These are phyloP conservation scores for Schizosaccharomyces lindneri DNA, from an alignment of 805 yeast species.

Conservation along the genomic window DNA sequence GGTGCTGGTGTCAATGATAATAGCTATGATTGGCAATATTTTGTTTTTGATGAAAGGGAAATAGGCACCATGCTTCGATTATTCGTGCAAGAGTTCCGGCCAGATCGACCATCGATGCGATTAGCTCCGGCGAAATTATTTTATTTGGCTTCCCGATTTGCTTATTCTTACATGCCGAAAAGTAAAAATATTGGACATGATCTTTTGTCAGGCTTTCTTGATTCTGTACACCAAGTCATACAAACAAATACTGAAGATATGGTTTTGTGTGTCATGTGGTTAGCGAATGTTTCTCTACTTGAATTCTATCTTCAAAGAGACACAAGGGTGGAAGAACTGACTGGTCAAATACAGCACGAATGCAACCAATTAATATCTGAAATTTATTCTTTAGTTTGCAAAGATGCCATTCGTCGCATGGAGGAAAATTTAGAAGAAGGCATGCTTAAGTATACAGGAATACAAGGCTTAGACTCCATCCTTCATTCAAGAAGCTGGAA, in stretches of 20 bases:
- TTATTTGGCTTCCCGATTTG: constrained; percentile 18
- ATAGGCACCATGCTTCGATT: constrained; percentile 17
- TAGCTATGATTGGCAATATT: constrained; percentile 19
- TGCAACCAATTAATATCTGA: constrained; percentile 14
- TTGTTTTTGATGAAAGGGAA: constrained; percentile 16
- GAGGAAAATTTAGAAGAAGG: constrained; percentile 14
- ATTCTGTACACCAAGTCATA: constrained; percentile 11
- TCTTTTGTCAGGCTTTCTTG: constrained; percentile 11
- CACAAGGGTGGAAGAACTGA: constrained; percentile 21
- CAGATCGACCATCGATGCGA: constrained; percentile 14
- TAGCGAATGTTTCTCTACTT: constrained; percentile 51
- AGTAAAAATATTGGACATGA: constrained; percentile 11
- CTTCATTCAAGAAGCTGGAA: constrained; percentile 55
- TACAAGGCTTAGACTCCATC: constrained; percentile 58
- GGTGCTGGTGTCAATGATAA: not conserved
- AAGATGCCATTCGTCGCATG: constrained; percentile 16
- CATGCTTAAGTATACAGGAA: constrained; percentile 43
- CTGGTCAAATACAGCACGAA: constrained; percentile 11
- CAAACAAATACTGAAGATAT: constrained; percentile 16
- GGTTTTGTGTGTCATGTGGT: constrained; percentile 52
- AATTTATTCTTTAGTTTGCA: constrained; percentile 13
- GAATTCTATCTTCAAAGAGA: constrained; percentile 33
- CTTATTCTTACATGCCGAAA: constrained; percentile 14
- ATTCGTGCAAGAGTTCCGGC: constrained; percentile 15
- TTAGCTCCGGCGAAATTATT: constrained; percentile 21